These are phyloP conservation scores for Coniella vitis DNA, from an alignment of 2,329 filamentous ascomycete species.

Conservation along the genomic window DNA sequence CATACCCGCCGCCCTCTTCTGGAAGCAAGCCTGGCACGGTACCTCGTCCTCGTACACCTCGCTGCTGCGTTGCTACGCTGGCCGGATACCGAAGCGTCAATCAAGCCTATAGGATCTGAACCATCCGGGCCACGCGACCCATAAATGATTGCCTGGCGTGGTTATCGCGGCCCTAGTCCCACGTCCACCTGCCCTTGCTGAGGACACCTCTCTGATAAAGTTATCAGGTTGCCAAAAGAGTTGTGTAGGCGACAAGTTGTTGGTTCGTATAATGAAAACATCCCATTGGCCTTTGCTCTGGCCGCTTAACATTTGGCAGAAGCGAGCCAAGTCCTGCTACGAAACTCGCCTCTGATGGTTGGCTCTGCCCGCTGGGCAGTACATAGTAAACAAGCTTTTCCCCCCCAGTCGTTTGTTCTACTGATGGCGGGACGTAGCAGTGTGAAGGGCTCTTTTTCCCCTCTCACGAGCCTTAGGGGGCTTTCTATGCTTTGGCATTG, in stretches of 20 bases:
- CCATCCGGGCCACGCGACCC: constrained; percentile 2
- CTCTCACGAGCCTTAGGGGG: no score
- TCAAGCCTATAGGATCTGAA: constrained; percentile 13
- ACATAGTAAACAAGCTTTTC: no score
- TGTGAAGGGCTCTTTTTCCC: no score
- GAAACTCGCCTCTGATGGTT: no score
- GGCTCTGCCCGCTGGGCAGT: no score
- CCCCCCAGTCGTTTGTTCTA: no score
- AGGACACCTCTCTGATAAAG: background rate
- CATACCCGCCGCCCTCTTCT: constrained; percentile 10
- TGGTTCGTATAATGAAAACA: background rate
- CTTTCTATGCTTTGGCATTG: background rate
- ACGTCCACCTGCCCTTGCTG: constrained; percentile 5
- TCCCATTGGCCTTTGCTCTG: no score
- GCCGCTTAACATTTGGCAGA: no score
- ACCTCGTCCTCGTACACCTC: constrained; percentile 15
- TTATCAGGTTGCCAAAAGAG: no score
- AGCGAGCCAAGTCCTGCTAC: no score
- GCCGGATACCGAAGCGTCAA: constrained; percentile 5
- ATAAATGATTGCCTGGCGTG: constrained; percentile 1
- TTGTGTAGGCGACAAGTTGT: no score
- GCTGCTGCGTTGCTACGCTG: constrained; percentile 5
- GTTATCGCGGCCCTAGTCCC: background rate
- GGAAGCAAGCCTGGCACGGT: constrained; percentile 5
- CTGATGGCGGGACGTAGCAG: no score